phyloP scores from a whole-genome alignment of 495 filamentous ascomycete genomes.

The Sporormia fimetaria region DNA sequence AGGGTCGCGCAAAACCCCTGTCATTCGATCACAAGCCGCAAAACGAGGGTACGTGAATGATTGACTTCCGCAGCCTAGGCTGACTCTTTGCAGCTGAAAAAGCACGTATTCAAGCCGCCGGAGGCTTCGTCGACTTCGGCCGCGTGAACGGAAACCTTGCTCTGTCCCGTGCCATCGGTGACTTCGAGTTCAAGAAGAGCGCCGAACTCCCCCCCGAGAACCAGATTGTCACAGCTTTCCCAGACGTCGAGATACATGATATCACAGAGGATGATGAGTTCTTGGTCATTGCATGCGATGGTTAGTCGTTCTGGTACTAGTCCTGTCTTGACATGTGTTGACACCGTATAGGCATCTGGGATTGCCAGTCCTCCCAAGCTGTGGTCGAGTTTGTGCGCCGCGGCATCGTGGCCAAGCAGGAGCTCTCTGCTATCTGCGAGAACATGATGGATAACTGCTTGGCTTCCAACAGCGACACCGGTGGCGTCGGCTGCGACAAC shows the following conservation, averaged over 20 bases:
- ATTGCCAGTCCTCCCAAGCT: slow-evolving; percentile 95
- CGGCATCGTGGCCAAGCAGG: slow-evolving; percentile 90
- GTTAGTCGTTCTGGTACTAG: slow-evolving; percentile 43
- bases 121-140: slow-evolving; percentile 96
- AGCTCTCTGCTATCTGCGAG: slow-evolving; percentile 85
- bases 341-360: slow-evolving; percentile 79
- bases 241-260: slow-evolving; percentile 84
- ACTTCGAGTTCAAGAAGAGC: slow-evolving; percentile 99
- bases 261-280: slow-evolving; percentile 92
- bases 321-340: slow-evolving; percentile 23
- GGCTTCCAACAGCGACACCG: slow-evolving; percentile 92
- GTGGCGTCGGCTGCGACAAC: slow-evolving; percentile 96
- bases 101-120: slow-evolving; percentile 85
- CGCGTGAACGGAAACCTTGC: slow-evolving; percentile 97
- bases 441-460: slow-evolving; percentile 99
- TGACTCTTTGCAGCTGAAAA: slow-evolving; percentile 62
- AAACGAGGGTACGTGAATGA: slow-evolving; percentile 64
- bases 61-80: background rate
- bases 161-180: slow-evolving; percentile 93
- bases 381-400: slow-evolving; percentile 94
- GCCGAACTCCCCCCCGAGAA: slow-evolving; percentile 89
- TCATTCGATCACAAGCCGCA: slow-evolving; percentile 98
- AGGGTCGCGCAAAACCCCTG: slow-evolving; percentile 89
- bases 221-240: slow-evolving; percentile 94
- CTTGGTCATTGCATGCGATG: slow-evolving; percentile 91